Evolutionary conservation across 75 land plant species (phyloP).

Genomic region (Azolla pinnata): DNA sequence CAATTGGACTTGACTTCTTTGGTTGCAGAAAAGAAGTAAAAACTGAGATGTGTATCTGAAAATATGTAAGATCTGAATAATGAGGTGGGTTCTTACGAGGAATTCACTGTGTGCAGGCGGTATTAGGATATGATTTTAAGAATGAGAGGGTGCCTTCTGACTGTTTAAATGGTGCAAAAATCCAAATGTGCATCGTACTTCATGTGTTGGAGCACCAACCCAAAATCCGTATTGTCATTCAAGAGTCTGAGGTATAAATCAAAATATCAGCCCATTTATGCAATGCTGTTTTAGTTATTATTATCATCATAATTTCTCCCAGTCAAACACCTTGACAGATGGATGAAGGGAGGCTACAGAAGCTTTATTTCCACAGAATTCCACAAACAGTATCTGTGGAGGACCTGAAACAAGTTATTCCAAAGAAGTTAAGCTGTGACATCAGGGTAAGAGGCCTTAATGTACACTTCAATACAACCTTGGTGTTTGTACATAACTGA

Average conservation of each 20-base stretch:
- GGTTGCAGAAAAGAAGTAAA: no score
- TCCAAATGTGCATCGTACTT: conserved; percentile 74
- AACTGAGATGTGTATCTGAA: no score
- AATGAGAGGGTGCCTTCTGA: conserved; percentile 51
- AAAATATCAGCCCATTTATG: no score
- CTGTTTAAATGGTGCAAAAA: conserved; percentile 74
- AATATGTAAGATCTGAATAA: no score
- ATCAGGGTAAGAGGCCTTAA: not conserved
- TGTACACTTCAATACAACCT: not conserved
- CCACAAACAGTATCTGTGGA: conserved; percentile 34
- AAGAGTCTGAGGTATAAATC: conserved; percentile 16
- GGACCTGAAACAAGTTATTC: conserved; percentile 41
- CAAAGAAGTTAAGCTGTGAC: conserved; percentile 6
- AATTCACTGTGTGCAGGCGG: conserved; percentile 29
- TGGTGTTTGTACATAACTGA: not conserved
- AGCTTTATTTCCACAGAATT: conserved; percentile 57
- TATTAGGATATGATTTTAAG: conserved; percentile 59
- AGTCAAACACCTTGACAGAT: conserved; percentile 18
- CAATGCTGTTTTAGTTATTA: no score
- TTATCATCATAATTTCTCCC: no score
- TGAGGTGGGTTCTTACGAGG: not conserved
- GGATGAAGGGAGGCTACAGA: conserved; percentile 27
- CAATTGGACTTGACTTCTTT: no score
- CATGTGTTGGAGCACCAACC: conserved; percentile 43
- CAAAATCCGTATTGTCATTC: conserved; percentile 25